Base-by-base conservation (phyloP, 1,139 yeast species). In the Yamadazyma oceani region DNA sequence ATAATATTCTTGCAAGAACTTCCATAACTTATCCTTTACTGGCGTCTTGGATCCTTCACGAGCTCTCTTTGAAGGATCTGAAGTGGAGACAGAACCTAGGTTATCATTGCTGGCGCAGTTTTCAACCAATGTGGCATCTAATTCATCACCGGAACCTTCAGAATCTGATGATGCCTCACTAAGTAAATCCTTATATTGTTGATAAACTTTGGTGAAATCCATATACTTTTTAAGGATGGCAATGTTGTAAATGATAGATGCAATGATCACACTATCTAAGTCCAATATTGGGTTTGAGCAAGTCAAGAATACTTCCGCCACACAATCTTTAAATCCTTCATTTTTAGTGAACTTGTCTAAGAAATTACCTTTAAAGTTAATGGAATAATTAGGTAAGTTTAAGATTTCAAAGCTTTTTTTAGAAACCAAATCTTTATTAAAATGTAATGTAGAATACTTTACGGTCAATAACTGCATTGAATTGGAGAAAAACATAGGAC, bases 291-390 rank as follows among this genome's bases (percentile, higher is more conserved):
- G 71, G 27, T 75, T 69, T 12, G 79, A 70, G 26, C 73, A 63
- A 0, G 79, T 63, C n/a, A 71, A 54, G 38, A 65, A 66, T 7
- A 64, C 42, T 38, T 66, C 75, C 15, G 66, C 51, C 2, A 64
- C 62, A 41, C 69, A 64, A 46, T 64, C 54, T 44, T 62, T 53
- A 49, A 72, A 69, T 4, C 71, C 66, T 42, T 55, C 49, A 1
- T 69, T 62, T 46, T 56, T 46, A 35, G 66, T 57, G 41, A 71
- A 38, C 50, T 59, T 54, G 55, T 69, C 64, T 9, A 73, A 59
- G 12, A 75, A 42, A 44, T 82, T 82, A 0, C 86, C 73, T 46
- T 77, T 77, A 39, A 77, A 69, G 13, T 78, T 77, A 23, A 76
- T 46, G 25, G 78, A 70, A 39, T 70, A 59, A 48, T 69, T 78